These are phyloP conservation scores for Trametes versicolor DNA, from an alignment of 1,284 basidiomycete species.

Conservation along the genomic window DNA sequence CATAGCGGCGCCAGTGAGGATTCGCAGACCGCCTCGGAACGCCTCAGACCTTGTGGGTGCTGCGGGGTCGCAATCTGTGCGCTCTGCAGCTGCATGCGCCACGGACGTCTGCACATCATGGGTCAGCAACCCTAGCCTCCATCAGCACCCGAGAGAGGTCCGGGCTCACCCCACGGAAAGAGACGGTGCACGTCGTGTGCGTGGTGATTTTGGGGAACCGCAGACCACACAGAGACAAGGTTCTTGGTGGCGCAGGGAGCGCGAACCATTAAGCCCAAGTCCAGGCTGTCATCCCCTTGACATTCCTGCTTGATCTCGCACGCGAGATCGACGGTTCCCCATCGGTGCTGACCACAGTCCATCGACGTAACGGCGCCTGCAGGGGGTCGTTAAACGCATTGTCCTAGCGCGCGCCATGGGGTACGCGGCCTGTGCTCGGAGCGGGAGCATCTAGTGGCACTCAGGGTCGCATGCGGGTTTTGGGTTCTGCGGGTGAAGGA, in stretches of 20 bases:
- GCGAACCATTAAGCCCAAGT: conserved; percentile 1
- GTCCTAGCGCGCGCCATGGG: neutral
- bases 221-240: conserved; percentile 2
- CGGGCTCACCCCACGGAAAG: neutral
- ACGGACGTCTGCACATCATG: conserved; percentile 1
- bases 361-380: neutral
- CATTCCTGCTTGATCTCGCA: conserved; percentile 1
- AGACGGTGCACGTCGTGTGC: neutral
- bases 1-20: neutral
- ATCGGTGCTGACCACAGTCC: conserved; percentile 3
- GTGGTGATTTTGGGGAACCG: conserved; percentile 6
- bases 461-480: conserved; percentile 14
- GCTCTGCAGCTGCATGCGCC: conserved; percentile 1
- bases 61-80: neutral
- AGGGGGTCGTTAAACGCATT: neutral
- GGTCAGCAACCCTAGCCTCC: neutral
- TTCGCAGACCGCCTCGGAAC: neutral
- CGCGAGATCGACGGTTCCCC: conserved; percentile 10
- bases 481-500: neutral
- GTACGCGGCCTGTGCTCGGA: neutral
- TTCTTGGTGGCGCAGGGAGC: neutral
- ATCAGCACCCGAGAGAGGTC: neutral
- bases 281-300: conserved; percentile 4
- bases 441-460: neutral
- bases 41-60: neutral